These are phyloP conservation scores for Psilocybe azurescens DNA, from an alignment of 768 basidiomycete species.

Conservation along the genomic window DNA sequence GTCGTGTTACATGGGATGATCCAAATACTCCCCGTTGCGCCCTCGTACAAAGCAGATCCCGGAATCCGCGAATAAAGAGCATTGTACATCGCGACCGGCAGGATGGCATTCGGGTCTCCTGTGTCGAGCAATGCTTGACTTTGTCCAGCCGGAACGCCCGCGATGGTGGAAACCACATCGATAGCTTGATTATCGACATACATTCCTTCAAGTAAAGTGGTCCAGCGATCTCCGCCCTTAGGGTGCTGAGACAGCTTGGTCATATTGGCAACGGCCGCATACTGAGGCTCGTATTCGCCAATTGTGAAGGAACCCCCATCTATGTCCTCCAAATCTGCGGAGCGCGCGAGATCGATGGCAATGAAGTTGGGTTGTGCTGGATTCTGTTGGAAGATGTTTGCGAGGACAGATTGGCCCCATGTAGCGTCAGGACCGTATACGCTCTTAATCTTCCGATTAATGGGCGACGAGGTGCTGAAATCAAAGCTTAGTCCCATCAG, in stretches of 20 bases:
- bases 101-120: conserved; percentile 43
- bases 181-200: conserved; percentile 35
- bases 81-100: conserved; percentile 38
- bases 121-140: conserved; percentile 48
- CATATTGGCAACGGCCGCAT: conserved; percentile 30
- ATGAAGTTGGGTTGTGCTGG: conserved; percentile 41
- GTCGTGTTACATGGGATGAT: conserved; percentile 42
- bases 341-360: conserved; percentile 46
- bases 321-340: conserved; percentile 43
- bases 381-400: conserved; percentile 44
- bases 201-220: conserved; percentile 44
- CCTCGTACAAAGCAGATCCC: conserved; percentile 35
- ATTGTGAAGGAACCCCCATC: conserved; percentile 47
- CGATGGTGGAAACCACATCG: conserved; percentile 33
- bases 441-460: conserved; percentile 30
- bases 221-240: conserved; percentile 41
- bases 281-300: conserved; percentile 45
- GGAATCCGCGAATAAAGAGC: conserved; percentile 44
- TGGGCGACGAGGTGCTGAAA: conserved; percentile 30
- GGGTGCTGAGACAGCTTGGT: conserved; percentile 41
- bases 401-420: conserved; percentile 41
- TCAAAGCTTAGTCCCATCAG: conserved; percentile 42
- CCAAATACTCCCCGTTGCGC: conserved; percentile 35
- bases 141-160: conserved; percentile 32
- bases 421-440: conserved; percentile 30